phyloP scores from a whole-genome alignment of 2,329 filamentous ascomycete species.

The Hortaea sp. region DNA sequence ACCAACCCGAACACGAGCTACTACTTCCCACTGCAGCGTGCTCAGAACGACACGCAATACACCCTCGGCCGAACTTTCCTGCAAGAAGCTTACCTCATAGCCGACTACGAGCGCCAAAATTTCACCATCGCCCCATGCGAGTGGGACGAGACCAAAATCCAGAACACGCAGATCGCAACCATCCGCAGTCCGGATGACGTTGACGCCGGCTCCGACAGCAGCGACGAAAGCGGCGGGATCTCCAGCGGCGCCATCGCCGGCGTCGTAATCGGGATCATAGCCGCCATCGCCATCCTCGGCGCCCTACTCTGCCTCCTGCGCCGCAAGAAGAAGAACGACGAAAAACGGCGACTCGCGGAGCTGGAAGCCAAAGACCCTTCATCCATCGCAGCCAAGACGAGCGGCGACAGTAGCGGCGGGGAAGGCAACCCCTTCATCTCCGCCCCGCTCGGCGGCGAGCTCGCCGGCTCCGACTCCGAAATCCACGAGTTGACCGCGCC shows the following conservation, averaged over 20 bases:
- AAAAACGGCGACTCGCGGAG: slow-evolving; percentile 19
- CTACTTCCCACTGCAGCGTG: slow-evolving; percentile 28
- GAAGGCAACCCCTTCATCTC: slow-evolving; percentile 17
- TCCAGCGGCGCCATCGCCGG: slow-evolving; percentile 25
- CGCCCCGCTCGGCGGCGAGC: slow-evolving; percentile 23
- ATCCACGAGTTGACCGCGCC: slow-evolving; percentile 25
- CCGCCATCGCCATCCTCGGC: slow-evolving; percentile 17
- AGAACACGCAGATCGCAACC: slow-evolving; percentile 15
- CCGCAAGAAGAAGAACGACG: slow-evolving; percentile 15
- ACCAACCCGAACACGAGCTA: slow-evolving; percentile 16
- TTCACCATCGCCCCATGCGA: slow-evolving; percentile 27
- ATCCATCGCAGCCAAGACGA: slow-evolving; percentile 4
- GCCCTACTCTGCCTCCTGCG: slow-evolving; percentile 18
- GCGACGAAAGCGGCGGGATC: slow-evolving; percentile 7
- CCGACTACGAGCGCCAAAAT: slow-evolving; percentile 27
- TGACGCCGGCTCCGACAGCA: slow-evolving; percentile 3
- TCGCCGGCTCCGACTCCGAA: slow-evolving; percentile 18
- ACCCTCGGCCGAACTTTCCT: slow-evolving; percentile 28
- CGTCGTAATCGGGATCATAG: slow-evolving; percentile 22
- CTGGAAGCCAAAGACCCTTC: slow-evolving; percentile 20
- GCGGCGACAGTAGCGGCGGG: not conserved
- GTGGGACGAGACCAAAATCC: slow-evolving; percentile 19
- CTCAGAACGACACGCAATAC: slow-evolving; percentile 24
- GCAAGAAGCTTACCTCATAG: slow-evolving; percentile 30
- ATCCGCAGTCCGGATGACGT: slow-evolving; percentile 19